Evolutionary conservation across 2,329 filamentous ascomycete species (phyloP), one percentile per base, ranked within the genome.

Genomic region (Knufia petricola): DNA sequence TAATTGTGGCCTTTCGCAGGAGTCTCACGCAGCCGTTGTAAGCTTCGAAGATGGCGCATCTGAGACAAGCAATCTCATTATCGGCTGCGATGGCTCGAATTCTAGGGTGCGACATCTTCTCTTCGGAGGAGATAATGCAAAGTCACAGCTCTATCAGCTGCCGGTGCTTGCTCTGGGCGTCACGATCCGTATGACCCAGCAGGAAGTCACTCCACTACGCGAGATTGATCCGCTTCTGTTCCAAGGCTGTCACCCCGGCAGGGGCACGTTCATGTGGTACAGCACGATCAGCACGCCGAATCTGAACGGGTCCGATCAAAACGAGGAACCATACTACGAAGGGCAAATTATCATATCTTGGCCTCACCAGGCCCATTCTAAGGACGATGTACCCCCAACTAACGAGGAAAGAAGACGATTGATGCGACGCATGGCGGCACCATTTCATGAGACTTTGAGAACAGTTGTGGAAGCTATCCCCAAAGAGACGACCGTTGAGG

Each of bases 321-420:
- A 59, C 3, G 54, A 51, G 1, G 17, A 52, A 2, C 61, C 66
- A 43, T 62, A 60, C 12, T 73, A 69, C 51, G 64, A 66, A 36
- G 66, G 66, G 1, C 69, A 75, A 52, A 60, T 76, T 31, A 68
- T 67, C 49, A 60, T 74, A 34, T 75, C 70, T 7, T 76, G 73
- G 73, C 61, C 64, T 0, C 61, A 65, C 7, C 61, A 61, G 37
- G 59, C 60, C 3, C 48, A n/a, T n/a, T n/a, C 53, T 2, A 52
- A 54, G 1, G 64, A 66, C 31, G 61, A 65, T 6, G 64, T 72
- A 1, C 63, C 65, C 1, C 32, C 49, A 1, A 63, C 62, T 0
- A 55, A 66, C 39, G 51, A 50, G 12, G 65, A 53, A 23, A 60
- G 66, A 2, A 51, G 72, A 15, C 55, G 52, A 20, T 64, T 66